phyloP scores from a whole-genome alignment of 371 early-diverging fungal species.

The Nematocida homosporus region DNA sequence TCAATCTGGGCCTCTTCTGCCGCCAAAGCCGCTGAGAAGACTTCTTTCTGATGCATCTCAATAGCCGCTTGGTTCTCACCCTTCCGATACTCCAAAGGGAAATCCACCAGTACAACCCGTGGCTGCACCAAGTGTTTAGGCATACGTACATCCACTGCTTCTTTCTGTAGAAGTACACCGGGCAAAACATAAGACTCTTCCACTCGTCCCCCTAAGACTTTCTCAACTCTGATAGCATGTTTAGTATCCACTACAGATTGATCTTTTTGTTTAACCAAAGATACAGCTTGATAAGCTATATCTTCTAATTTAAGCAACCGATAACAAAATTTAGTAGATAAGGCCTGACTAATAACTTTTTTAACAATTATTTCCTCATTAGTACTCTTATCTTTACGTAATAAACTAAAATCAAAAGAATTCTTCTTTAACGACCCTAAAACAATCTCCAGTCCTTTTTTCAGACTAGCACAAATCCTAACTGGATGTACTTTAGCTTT shows the following conservation, averaged over 20 bases:
- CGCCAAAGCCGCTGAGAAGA: slow-evolving; percentile 88
- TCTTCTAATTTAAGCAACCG: slow-evolving; percentile 92
- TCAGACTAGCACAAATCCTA: slow-evolving; percentile 80
- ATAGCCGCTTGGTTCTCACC: slow-evolving; percentile 97
- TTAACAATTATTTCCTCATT: slow-evolving; percentile 75
- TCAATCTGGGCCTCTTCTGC: slow-evolving; percentile 98
- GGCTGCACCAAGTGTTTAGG: slow-evolving; percentile 93
- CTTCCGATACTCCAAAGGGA: slow-evolving; percentile 99
- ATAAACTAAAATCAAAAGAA: slow-evolving; percentile 22
- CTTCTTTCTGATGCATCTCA: slow-evolving; percentile 88
- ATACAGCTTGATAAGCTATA: slow-evolving; percentile 88
- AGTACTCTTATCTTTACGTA: slow-evolving; percentile 65
- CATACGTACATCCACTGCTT: slow-evolving; percentile 98
- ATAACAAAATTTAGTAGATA: slow-evolving; percentile 91
- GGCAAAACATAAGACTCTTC: slow-evolving; percentile 89
- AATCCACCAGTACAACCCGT: slow-evolving; percentile 89
- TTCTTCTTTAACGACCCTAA: slow-evolving; percentile 40
- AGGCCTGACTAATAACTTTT: slow-evolving; percentile 77
- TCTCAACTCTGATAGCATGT: slow-evolving; percentile 87
- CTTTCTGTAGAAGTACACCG: slow-evolving; percentile 97
- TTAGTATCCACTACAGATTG: slow-evolving; percentile 81
- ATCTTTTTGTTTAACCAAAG: slow-evolving; percentile 76
- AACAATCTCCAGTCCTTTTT: slow-evolving; percentile 35
- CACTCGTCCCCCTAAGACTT: slow-evolving; percentile 93
- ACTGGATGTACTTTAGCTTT: slow-evolving; percentile 95